phyloP scores from a whole-genome alignment of 2,329 filamentous ascomycete species.

The Aspergillus fumigatiaffinis region DNA sequence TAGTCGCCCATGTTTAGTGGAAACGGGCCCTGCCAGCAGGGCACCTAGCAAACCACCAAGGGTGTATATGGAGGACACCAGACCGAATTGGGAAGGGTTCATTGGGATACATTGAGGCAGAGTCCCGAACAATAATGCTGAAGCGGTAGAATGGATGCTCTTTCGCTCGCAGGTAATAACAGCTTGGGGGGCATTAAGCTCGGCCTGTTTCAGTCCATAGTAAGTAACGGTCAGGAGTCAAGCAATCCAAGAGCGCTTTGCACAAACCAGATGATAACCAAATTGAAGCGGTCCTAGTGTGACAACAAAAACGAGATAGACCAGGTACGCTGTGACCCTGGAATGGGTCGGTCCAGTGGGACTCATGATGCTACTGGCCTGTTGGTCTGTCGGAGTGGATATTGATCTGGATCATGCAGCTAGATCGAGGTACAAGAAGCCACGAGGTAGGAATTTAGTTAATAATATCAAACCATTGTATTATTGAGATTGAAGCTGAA shows the following conservation, averaged over 20 bases:
- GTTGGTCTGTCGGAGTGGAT: background rate
- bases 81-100: slow-evolving; percentile 74
- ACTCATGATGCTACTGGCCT: slow-evolving; percentile 17
- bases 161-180: slow-evolving; percentile 80
- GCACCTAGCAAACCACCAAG: slow-evolving; percentile 83
- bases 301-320: slow-evolving; percentile 69
- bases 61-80: slow-evolving; percentile 87
- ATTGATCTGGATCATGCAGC: background rate
- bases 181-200: slow-evolving; percentile 92
- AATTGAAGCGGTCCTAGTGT: slow-evolving; percentile 90
- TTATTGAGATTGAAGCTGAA: background rate
- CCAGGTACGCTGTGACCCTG: slow-evolving; percentile 67
- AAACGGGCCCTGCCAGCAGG: slow-evolving; percentile 72
- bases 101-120: slow-evolving; percentile 79
- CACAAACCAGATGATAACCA: slow-evolving; percentile 79
- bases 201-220: slow-evolving; percentile 56
- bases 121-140: slow-evolving; percentile 1
- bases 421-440: background rate
- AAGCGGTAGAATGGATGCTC: slow-evolving; percentile 37
- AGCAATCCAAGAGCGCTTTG: background rate
- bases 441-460: background rate
- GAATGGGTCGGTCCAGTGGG: slow-evolving; percentile 16
- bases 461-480: background rate
- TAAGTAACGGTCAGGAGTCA: slow-evolving; percentile 4
- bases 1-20: slow-evolving; percentile 71